Conservation (phyloP, 345 rosid genomes). For the Gossypium mustelinum region DNA sequence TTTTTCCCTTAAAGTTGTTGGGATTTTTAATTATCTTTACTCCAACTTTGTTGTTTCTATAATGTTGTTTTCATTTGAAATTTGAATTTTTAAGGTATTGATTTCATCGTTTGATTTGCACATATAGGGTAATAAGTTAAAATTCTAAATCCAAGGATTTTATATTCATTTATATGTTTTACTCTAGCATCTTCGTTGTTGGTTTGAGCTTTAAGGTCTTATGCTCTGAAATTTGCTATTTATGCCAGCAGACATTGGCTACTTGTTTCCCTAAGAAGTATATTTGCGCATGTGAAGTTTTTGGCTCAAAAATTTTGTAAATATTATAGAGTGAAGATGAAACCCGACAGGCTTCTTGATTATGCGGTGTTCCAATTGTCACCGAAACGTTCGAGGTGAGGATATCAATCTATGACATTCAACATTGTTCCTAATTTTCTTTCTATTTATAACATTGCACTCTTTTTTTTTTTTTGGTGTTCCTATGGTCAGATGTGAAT, state of each 20-base stretch:
- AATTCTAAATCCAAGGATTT: neutral
- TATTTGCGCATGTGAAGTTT: conserved; percentile 24
- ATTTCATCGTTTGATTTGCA: conserved; percentile 21
- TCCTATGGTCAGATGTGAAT: conserved; percentile 61
- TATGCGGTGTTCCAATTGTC: conserved; percentile 88
- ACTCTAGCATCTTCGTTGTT: neutral
- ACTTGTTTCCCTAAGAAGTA: conserved; percentile 10
- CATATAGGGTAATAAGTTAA: neutral
- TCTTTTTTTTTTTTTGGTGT: conserved; percentile 17
- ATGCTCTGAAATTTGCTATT: conserved; percentile 15
- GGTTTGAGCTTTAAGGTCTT: conserved; percentile 12
- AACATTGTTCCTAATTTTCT: neutral
- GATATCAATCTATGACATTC: conserved; percentile 11
- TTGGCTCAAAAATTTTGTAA: conserved; percentile 24
- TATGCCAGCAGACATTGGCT: neutral
- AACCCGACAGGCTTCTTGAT: conserved; percentile 59
- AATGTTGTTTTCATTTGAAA: conserved; percentile 14
- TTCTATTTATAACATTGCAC: conserved; percentile 12
- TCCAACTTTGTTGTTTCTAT: neutral
- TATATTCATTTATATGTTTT: neutral
- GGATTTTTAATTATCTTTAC: neutral
- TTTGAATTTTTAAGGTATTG: conserved; percentile 17
- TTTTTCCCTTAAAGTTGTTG: neutral
- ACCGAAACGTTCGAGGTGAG: conserved; percentile 80
- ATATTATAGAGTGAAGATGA: conserved; percentile 49